These are phyloP conservation scores for Tricholoma saponaceum DNA, from an alignment of 768 basidiomycete genomes.

Conservation along the genomic window DNA sequence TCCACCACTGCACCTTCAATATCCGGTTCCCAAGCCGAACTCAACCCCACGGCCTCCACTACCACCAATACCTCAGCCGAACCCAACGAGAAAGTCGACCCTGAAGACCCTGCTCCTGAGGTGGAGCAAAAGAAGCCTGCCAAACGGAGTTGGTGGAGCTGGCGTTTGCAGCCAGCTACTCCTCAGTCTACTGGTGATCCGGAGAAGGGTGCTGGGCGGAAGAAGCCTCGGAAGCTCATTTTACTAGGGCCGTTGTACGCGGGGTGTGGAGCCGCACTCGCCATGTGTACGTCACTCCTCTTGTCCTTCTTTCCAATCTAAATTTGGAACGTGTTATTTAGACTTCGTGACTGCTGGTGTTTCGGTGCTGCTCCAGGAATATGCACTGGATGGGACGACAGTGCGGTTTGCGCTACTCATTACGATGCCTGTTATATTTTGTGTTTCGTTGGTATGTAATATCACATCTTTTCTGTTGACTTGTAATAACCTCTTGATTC, in stretches of 20 bases:
- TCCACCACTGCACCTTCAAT: conserved; percentile 10
- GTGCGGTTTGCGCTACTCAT: conserved; percentile 62
- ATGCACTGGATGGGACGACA: conserved; percentile 56
- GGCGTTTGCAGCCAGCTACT: conserved; percentile 37
- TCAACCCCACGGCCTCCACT: conserved; percentile 8
- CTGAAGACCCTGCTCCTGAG: conserved; percentile 18
- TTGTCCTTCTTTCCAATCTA: not conserved
- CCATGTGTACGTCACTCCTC: conserved; percentile 45
- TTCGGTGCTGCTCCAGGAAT: conserved; percentile 62
- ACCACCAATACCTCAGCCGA: not conserved
- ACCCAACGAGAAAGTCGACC: conserved; percentile 31
- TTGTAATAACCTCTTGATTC: not conserved
- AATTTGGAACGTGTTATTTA: not conserved
- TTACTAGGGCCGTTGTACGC: conserved; percentile 70
- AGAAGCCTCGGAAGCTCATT: conserved; percentile 40
- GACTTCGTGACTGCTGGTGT: conserved; percentile 64
- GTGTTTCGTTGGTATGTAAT: conserved; percentile 66
- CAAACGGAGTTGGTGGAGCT: conserved; percentile 37
- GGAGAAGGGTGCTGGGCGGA: conserved; percentile 33
- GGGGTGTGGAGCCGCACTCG: conserved; percentile 60
- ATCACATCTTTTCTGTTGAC: not conserved
- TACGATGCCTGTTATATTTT: conserved; percentile 70
- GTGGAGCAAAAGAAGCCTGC: conserved; percentile 15
- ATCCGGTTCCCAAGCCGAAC: conserved; percentile 15
- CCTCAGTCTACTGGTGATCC: conserved; percentile 30